phyloP scores from a whole-genome alignment of 73 alveolate species.

The Paraurostyla sp. region DNA sequence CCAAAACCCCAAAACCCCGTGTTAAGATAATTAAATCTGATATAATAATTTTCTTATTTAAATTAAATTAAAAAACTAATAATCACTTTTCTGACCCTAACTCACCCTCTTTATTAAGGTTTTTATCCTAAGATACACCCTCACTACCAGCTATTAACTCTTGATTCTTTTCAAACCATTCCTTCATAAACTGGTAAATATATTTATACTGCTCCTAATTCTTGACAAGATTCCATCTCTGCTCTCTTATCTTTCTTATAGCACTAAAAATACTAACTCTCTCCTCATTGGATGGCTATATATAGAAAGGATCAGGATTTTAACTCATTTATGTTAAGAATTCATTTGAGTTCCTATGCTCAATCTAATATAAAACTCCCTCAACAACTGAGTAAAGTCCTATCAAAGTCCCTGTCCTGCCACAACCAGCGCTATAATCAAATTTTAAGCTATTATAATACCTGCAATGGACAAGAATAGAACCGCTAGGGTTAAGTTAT shows the following conservation, averaged over 20 bases:
- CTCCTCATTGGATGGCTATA: slow-evolving; percentile 8
- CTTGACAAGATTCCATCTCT: slow-evolving; percentile 81
- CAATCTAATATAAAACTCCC: slow-evolving; percentile 33
- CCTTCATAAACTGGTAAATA: slow-evolving; percentile 56
- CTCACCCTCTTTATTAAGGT: slow-evolving; percentile 32
- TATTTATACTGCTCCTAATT: slow-evolving; percentile 71
- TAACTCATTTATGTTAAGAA: background rate
- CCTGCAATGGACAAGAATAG: slow-evolving; percentile 68
- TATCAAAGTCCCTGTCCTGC: slow-evolving; percentile 80
- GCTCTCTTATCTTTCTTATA: slow-evolving; percentile 76
- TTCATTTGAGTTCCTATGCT: slow-evolving; percentile 7
- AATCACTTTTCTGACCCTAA: slow-evolving; percentile 53
- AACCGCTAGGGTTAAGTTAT: background rate
- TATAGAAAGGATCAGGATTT: slow-evolving; percentile 31
- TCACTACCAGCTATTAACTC: too few species aligned
- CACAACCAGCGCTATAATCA: slow-evolving; percentile 82
- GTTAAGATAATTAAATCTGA: too few species aligned
- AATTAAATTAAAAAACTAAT: too few species aligned
- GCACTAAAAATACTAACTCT: slow-evolving; percentile 77
- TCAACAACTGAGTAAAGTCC: slow-evolving; percentile 69
- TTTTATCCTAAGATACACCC: slow-evolving; percentile 27
- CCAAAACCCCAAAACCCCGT: too few species aligned
- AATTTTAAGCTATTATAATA: slow-evolving; percentile 7
- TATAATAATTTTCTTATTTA: too few species aligned
- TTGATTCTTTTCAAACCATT: slow-evolving; percentile 22